These are phyloP conservation scores for Fusarium dimerum DNA, from an alignment of 2,329 filamentous ascomycete genomes.

Conservation along the genomic window DNA sequence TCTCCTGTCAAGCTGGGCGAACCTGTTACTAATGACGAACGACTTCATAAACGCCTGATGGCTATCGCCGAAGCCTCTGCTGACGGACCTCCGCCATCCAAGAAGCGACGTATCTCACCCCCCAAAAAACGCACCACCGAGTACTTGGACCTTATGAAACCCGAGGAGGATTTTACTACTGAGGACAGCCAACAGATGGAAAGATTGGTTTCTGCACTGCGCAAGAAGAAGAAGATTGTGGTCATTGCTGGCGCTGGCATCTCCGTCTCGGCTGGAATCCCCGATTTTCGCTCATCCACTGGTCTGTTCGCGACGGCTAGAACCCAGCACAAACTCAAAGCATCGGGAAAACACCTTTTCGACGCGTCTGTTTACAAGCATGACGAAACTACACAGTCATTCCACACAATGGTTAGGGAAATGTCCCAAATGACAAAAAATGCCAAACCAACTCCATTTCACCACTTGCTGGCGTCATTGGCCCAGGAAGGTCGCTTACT, in stretches of 20 bases:
- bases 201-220: conserved; percentile 71
- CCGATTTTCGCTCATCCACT: conserved; percentile 90
- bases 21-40: conserved; percentile 36
- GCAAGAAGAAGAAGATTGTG: conserved; percentile 93
- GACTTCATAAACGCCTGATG: conserved; percentile 27
- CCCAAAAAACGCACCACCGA: conserved; percentile 73
- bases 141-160: conserved; percentile 68
- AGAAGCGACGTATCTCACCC: conserved; percentile 69
- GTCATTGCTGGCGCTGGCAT: conserved; percentile 96
- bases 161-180: conserved; percentile 49
- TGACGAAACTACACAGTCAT: conserved; percentile 82
- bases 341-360: conserved; percentile 90
- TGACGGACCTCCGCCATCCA: conserved; percentile 69
- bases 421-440: conserved; percentile 76
- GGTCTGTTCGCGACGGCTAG: conserved; percentile 87
- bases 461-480: conserved; percentile 88
- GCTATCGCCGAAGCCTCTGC: conserved; percentile 6
- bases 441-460: conserved; percentile 83
- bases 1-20: conserved; percentile 51
- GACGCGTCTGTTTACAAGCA: conserved; percentile 97
- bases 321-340: conserved; percentile 84
- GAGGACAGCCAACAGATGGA: conserved; percentile 60
- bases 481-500: conserved; percentile 84
- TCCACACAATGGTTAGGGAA: conserved; percentile 94
- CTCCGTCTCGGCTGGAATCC: conserved; percentile 93